Evolutionary conservation across 2,329 filamentous ascomycete genomes (phyloP), one percentile per base, ranked within the genome.

Genomic region (Aureobasidium musti): DNA sequence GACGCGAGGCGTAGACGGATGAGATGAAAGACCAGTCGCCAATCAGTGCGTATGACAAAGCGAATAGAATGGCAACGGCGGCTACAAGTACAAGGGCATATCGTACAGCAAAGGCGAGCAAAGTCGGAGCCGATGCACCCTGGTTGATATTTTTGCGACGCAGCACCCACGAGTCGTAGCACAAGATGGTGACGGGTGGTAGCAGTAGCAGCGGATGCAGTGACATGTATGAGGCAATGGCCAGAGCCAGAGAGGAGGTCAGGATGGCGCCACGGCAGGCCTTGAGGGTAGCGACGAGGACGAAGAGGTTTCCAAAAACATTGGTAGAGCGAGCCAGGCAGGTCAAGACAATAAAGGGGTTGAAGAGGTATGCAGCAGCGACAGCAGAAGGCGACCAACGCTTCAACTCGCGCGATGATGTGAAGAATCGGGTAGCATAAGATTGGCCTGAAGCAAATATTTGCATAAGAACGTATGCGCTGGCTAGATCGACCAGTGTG

Each of bases 1-100:
- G 84, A 72, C 97, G 93, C 54, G 96, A 91, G 71, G 94, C 92
- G 78, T 99, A 99, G 0, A 95, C 97, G 23, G 92, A 92, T 8
- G 84, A 79, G 23, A 98, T 78, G 74, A 98, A 99, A 69, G 93
- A 88, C 91, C 91, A 96, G 1, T 92, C 96, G 37, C 84, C 88
- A 1, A 90, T 91, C 47, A 97, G 80, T 37, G 90, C 74, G 70
- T 84, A 90, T 0, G 93, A 97, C 72, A 91, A 83, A 59, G 80
- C 81, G 21, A 97, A 82, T 17, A 97, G 81, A 1, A 83, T 78
- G 23, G 81, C 82, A n/a, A 90, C 74, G 64, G 85, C 86, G 10
- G 76, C 79, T 2, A 79, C 74, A 17, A 91, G 86, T 60, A 79
- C 80, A 1, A 81, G 70, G 5, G 85, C 79, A 71, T 93, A 94